phyloP scores from a whole-genome alignment of 1,284 basidiomycete genomes.

The Ustilago lituana region DNA sequence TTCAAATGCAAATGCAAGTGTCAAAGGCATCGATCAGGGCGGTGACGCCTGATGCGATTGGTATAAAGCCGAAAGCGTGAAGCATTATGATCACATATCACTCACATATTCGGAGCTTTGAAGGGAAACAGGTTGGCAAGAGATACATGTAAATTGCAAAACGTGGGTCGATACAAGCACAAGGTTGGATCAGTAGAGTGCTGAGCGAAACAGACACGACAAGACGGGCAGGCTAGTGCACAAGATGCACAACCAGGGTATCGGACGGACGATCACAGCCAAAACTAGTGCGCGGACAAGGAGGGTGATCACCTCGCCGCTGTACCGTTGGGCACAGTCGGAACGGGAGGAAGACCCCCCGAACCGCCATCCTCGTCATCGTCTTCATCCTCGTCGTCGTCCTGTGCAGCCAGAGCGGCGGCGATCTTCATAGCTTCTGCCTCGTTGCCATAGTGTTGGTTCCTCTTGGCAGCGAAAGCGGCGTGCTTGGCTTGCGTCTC shows the following conservation, averaged over 20 bases:
- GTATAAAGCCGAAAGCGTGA: too few relatives aligned
- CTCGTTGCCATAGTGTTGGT: slow-evolving; percentile 66
- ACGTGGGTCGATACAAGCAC: slow-evolving; percentile 4
- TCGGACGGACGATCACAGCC: slow-evolving; percentile 1
- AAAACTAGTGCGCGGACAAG: not conserved
- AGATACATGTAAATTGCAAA: too few relatives aligned
- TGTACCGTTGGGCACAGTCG: slow-evolving; percentile 25
- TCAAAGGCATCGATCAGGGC: too few relatives aligned
- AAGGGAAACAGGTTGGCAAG: too few relatives aligned
- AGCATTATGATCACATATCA: too few relatives aligned
- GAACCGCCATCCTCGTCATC: slow-evolving; percentile 45
- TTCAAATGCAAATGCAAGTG: too few relatives aligned
- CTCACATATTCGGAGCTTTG: too few relatives aligned
- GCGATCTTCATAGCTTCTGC: slow-evolving; percentile 64
- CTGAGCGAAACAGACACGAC: too few relatives aligned
- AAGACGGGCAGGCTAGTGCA: too few relatives aligned
- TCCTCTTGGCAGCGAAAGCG: slow-evolving; percentile 62
- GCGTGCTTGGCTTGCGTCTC: slow-evolving; percentile 60
- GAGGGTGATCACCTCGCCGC: slow-evolving; percentile 21
- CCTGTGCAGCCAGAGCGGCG: slow-evolving; percentile 50
- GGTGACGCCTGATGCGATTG: too few relatives aligned
- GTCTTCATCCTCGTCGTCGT: slow-evolving; percentile 63
- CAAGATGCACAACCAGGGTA: not conserved
- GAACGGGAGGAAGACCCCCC: slow-evolving; percentile 18
- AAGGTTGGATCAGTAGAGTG: too few relatives aligned